Evolutionary conservation across 805 yeast genomes (phyloP).

Genomic region (Metahyphopichia silvanorum): DNA sequence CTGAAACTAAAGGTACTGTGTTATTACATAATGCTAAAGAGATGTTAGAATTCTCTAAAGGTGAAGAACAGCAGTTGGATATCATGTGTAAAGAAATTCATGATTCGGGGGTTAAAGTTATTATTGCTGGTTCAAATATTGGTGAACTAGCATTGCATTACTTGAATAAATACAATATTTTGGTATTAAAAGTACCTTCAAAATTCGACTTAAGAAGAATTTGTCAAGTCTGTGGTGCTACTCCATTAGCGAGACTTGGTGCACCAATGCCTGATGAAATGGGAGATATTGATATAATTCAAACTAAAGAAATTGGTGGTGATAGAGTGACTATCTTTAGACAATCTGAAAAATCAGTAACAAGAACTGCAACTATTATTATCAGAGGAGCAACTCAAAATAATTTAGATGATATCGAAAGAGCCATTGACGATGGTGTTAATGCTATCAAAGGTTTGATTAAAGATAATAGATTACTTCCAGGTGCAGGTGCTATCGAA

Average conservation of each 20-base stretch:
- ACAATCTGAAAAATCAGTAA: constrained; percentile 64
- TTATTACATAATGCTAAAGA: constrained; percentile 93
- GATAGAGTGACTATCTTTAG: constrained; percentile 93
- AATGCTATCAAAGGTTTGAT: constrained; percentile 85
- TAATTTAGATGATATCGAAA: constrained; percentile 88
- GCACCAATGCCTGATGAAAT: constrained; percentile 94
- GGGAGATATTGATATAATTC: constrained; percentile 84
- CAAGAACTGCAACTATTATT: constrained; percentile 83
- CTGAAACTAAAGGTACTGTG: constrained; percentile 99
- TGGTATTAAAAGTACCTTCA: constrained; percentile 86
- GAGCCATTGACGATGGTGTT: constrained; percentile 97
- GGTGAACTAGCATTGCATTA: constrained; percentile 94
- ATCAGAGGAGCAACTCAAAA: constrained; percentile 96
- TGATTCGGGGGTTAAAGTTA: constrained; percentile 82
- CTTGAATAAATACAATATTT: constrained; percentile 78
- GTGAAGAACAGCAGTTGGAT: constrained; percentile 93
- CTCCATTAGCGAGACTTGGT: constrained; percentile 90
- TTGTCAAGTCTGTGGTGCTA: constrained; percentile 95
- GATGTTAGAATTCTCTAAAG: constrained; percentile 93
- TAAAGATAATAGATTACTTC: constrained; percentile 72
- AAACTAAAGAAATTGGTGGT: constrained; percentile 93
- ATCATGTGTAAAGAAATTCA: constrained; percentile 75
- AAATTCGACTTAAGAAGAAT: constrained; percentile 93
- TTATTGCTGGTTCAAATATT: constrained; percentile 90
- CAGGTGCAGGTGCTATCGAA: constrained; percentile 97